Base-by-base conservation (phyloP, 805 yeast species). In the Brettanomyces sp. region DNA sequence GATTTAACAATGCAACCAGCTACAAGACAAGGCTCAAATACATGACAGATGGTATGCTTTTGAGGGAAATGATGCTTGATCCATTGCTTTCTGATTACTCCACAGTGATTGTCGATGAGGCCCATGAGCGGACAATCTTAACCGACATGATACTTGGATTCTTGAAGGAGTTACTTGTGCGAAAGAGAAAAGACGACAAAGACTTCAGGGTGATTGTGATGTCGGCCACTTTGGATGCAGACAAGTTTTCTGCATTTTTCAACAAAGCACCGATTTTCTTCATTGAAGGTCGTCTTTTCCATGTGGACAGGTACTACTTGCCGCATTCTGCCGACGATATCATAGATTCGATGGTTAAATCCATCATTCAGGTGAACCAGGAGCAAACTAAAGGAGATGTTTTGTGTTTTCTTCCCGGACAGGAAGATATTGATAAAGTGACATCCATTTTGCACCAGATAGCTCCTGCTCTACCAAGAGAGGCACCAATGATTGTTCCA, bases 181-280 rank as follows among this genome's bases (percentile, higher is more conserved):
- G 58, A 7, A 70, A 73, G 40, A 69, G 82, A 45, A 65, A 79
- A 14, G 75, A 75, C 39, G 60, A 59, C 47, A 24, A 39, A 5
- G 75, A 76, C 49, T 72, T 93, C 52, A 75, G 79, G 55, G 71
- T 89, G 35, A 77, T 93, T 5, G 77, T 93, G 52, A 95, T 93
- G 96, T 90, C 98, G 43, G 99, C 99, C 25, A 93, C 99, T 0
- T 71, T 93, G 47, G 95, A 93, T 63, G 98, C 98, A 1, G 90
- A 80, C 57, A 76, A 77, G 55, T 93, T 93, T 59, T 79, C 95
- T 40, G 63, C 71, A 21, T 93, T 90, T 62, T 93, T 86, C 60
- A 66, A 76, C 53, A 64, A 76, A 49, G 90, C 95, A 1, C 93
- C 90, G n/a, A 85, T 90, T 28, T 65, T 89, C 42, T 87, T 72